Percentiles rank a stretch among this genome's conserved stretches.
phyloP scores from a whole-genome alignment of 495 filamentous ascomycete genomes.

The Letharia lupina region DNA sequence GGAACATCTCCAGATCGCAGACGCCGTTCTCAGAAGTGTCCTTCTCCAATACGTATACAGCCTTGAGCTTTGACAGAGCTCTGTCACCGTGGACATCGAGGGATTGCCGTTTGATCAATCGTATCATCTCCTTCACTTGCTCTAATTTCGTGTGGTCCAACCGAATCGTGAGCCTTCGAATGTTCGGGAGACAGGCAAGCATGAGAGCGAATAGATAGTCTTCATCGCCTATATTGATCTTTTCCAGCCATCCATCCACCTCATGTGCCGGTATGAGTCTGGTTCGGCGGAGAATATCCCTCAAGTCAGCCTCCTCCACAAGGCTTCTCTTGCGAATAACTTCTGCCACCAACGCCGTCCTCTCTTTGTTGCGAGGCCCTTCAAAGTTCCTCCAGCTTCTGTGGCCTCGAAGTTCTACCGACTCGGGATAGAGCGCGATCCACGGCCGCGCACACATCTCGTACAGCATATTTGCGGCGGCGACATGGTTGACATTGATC shows the following conservation, averaged over 20 bases:
- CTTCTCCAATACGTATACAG: constrained; percentile 14
- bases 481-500: constrained; percentile 16
- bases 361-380: constrained; percentile 9
- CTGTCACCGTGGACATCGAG: neutral
- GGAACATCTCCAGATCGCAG: constrained; percentile 23
- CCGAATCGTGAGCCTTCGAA: constrained; percentile 15
- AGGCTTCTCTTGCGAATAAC: constrained; percentile 4
- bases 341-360: constrained; percentile 14
- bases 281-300: constrained; percentile 8
- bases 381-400: constrained; percentile 21
- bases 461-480: constrained; percentile 19
- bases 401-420: constrained; percentile 15
- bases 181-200: constrained; percentile 19
- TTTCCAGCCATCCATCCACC: constrained; percentile 8
- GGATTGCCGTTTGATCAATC: constrained; percentile 17
- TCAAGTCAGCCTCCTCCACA: constrained; percentile 15
- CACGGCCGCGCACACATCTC: constrained; percentile 22
- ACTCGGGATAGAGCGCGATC: constrained; percentile 19
- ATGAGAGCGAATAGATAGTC: constrained; percentile 22
- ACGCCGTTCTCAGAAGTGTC: constrained; percentile 8
- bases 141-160: constrained; percentile 19
- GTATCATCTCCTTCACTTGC: constrained; percentile 23
- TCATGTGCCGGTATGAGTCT: constrained; percentile 15
- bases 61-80: constrained; percentile 19
- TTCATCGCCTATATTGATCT: constrained; percentile 17